Percentiles rank a stretch among this genome's conserved stretches.
Evolutionary conservation across 2,329 filamentous ascomycete species (phyloP).

Genomic region (Colletotrichum sp.): DNA sequence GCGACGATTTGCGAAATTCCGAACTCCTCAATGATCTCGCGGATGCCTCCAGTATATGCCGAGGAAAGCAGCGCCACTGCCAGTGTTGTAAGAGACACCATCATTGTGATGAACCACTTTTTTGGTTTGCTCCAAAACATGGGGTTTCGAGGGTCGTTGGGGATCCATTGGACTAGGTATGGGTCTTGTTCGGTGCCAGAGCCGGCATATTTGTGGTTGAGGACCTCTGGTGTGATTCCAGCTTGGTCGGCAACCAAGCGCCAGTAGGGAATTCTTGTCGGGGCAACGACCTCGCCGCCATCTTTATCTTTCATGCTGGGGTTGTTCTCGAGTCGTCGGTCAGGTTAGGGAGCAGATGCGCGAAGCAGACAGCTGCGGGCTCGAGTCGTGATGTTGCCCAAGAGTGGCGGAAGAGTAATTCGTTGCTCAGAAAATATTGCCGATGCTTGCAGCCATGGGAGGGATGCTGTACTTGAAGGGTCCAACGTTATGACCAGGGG

Average conservation of each 20-base stretch:
- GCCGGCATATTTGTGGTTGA: conserved; percentile 57
- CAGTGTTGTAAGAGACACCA: conserved; percentile 65
- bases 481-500: background rate
- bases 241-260: conserved; percentile 54
- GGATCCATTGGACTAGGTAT: conserved; percentile 66
- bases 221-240: conserved; percentile 40
- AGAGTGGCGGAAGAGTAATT: background rate
- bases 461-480: background rate
- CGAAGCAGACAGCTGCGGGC: background rate
- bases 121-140: conserved; percentile 53
- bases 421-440: background rate
- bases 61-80: conserved; percentile 68
- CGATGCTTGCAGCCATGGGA: background rate
- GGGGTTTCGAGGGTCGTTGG: conserved; percentile 66
- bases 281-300: background rate
- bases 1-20: conserved; percentile 46
- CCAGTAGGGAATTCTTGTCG: conserved; percentile 15
- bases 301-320: background rate
- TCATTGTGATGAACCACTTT: conserved; percentile 66
- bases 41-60: conserved; percentile 59
- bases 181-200: conserved; percentile 66
- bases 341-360: background rate
- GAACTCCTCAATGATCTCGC: conserved; percentile 55
- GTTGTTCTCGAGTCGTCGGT: background rate
- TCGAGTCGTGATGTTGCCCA: background rate